These are phyloP conservation scores for Withania somnifera DNA, from an alignment of 305 asterid genomes.

Conservation along the genomic window DNA sequence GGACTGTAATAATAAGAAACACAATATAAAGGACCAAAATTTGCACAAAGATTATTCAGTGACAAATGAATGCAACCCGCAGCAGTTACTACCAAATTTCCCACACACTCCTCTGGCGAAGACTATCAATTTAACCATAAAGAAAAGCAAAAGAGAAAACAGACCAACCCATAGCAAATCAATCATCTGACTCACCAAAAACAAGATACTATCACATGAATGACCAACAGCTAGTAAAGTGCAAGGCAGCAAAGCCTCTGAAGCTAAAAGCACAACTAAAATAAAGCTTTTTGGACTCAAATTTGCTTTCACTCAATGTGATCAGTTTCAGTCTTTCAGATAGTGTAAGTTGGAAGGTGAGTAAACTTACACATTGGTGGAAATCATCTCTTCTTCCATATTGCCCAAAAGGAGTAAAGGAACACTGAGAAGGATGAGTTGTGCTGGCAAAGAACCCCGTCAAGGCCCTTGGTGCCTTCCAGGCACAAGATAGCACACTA, in stretches of 20 bases:
- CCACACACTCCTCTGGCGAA: not conserved
- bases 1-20: no score
- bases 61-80: not conserved
- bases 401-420: slow-evolving; percentile 18
- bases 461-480: slow-evolving; percentile 69
- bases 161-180: not conserved
- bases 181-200: not conserved
- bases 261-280: not conserved
- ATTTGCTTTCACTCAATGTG: not conserved
- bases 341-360: not conserved
- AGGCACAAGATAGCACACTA: slow-evolving; percentile 68
- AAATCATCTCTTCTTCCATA: slow-evolving; percentile 29
- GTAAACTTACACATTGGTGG: slow-evolving; percentile 39
- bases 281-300: not conserved
- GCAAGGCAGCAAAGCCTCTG: not conserved
- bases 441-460: slow-evolving; percentile 83
- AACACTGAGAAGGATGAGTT: slow-evolving; percentile 43
- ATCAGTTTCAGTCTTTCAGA: not conserved
- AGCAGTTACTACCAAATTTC: not conserved
- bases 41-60: not conserved
- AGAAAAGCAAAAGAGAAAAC: not conserved
- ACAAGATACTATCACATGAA: not conserved
- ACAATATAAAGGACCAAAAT: not conserved
- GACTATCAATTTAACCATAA: not conserved
- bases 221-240: not conserved